Base-by-base conservation (phyloP, 2,329 filamentous ascomycete species). In the Hymenoscyphus fructigenus region DNA sequence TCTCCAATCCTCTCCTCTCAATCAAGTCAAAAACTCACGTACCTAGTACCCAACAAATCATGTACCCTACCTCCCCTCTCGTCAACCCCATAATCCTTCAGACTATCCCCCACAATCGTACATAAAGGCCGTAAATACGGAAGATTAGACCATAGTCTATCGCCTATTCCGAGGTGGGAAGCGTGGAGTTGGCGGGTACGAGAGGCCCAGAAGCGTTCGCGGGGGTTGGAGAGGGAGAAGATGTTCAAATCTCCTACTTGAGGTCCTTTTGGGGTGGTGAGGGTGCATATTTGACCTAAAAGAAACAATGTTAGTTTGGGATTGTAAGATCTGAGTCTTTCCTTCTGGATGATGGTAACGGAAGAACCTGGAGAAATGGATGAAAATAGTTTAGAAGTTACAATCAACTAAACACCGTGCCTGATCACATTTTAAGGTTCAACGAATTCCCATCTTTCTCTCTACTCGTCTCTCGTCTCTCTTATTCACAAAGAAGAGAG, bases 181-280 rank as follows among this genome's bases (percentile, higher is more conserved):
- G 88, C 85, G 71, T 96, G 90, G 20, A 96, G 83, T 75, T 96
- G 91, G 65, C 88, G 84, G 14, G 91, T 95, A 44, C 92, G 85
- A 0, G 86, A 82, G 0, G 92, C 91, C 92, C 91, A 96, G 80
- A 96, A 92, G 53, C 87, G 83, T 75, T 96, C 92, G 15, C 91
- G 85, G 0, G 91, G 89, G 76, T 95, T 93, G 68, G 88, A 79
- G 5, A 83, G 81, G 71, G 90, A 91, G 90, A 91, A 96, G 71
- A 95, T 84, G 76, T 96, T 96, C 20, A 95, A 79, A 72, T 95
- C 92, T 62, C 91, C 84, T 59, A 96, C 91, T 78, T 96, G 92
- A 0, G 92, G 87, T 0, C 92, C 92, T 62, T 88, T 80, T 0
- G 91, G 91, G 0, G 91, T 94, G 64, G 87, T 90, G 67, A 96